Evolutionary conservation across 768 basidiomycete genomes (phyloP), one percentile per base, ranked within the genome.

Genomic region (Amanita jacksonii): DNA sequence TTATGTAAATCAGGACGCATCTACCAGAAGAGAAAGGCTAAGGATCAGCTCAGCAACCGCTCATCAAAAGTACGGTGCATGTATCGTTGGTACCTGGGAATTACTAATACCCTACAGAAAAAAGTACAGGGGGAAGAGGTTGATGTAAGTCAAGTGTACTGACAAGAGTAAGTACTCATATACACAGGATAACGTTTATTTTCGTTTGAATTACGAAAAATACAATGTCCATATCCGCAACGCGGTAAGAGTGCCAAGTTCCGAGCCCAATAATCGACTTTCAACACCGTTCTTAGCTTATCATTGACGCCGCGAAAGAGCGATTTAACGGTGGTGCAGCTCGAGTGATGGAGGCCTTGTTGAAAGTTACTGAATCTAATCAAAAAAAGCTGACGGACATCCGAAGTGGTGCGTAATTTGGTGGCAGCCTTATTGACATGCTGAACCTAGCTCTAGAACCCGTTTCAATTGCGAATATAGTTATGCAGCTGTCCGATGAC

Each of bases 191-290:
- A 67, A 68, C 2, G 74, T 88, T 25, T 79, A 81, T 61, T 86
- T 96, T 57, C 77, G 87, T 38, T 74, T 97, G 38, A 97, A 97
- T 64, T 86, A 81, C 57, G 83, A 91, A 52, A 84, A 77, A 53
- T 94, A 92, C 62, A 80, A 85, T 51, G 68, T 89, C 24, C 81
- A 88, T 53, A 77, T 96, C 41, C 82, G 94, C 33, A 94, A 96
- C 63, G 70, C 81, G 56, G 90, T 89, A 52, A 6, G 77, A 19
- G n/a, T 42, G 15, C 15, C 53, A 36, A 24, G n/a, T 43, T 30
- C 19, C 33, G n/a, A n/a, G n/a, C 39, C 45, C 15, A 12, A 12
- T 6, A 18, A 12, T 8, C 8, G 2, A 20, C 15, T 16, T 27
- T 24, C 31, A 28, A 31, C 38, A 46, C 50, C 22, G 47, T 52